Evolutionary conservation across 371 early-diverging fungal species (phyloP).

Genomic region (Mucor piriformis): DNA sequence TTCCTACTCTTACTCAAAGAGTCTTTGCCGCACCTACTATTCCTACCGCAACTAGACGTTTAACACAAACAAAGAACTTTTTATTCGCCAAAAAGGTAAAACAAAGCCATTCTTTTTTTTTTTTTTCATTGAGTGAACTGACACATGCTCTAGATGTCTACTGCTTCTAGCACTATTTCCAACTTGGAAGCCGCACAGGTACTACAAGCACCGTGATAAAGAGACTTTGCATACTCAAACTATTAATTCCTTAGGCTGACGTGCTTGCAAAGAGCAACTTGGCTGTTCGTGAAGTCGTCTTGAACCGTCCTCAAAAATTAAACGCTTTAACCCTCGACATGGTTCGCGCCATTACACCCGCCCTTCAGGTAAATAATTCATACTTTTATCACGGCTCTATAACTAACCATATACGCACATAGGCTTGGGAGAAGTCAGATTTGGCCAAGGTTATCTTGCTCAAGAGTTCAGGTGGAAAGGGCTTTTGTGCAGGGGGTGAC

Average conservation of each 20-base stretch:
- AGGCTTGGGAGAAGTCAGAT: slow-evolving; percentile 92
- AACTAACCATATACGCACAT: too few relatives aligned
- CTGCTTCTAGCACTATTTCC: slow-evolving; percentile 7
- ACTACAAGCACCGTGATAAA: neutral
- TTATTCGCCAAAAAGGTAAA: slow-evolving; percentile 5
- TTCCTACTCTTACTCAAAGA: slow-evolving; percentile 12
- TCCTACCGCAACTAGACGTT: slow-evolving; percentile 23
- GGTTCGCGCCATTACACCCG: slow-evolving; percentile 82
- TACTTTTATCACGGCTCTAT: too few relatives aligned
- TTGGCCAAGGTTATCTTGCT: slow-evolving; percentile 87
- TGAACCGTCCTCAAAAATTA: slow-evolving; percentile 87
- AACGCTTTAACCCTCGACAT: slow-evolving; percentile 90
- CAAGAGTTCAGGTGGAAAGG: slow-evolving; percentile 75
- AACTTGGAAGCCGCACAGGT: slow-evolving; percentile 20
- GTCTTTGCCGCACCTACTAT: slow-evolving; percentile 11
- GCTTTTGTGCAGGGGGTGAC: slow-evolving; percentile 98
- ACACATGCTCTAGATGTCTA: slow-evolving; percentile 15
- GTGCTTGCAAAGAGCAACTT: slow-evolving; percentile 45
- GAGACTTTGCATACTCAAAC: too few relatives aligned
- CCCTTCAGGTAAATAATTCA: slow-evolving; percentile 65
- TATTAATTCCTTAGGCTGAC: too few relatives aligned
- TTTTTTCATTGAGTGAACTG: neutral
- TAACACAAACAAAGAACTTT: slow-evolving; percentile 27
- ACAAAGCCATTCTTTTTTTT: slow-evolving; percentile 2
- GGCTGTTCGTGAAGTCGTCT: slow-evolving; percentile 76